Percentiles rank a stretch among this genome's conserved stretches.
Conservation (phyloP, 805 yeast species). For the Pichia rugopelliculosa region DNA sequence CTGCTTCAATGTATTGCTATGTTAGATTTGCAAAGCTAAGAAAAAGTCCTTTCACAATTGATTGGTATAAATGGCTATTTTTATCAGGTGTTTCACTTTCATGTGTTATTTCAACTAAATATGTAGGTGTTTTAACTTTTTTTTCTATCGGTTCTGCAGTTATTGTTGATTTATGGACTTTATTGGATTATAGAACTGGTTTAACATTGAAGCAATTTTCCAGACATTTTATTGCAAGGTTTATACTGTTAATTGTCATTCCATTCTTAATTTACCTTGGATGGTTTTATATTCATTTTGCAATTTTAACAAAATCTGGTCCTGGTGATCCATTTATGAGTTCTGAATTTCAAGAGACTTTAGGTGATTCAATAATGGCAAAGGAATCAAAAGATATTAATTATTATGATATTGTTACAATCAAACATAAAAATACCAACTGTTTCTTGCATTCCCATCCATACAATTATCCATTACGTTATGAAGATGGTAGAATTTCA, state of each 20-base stretch:
- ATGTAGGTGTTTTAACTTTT: slow-evolving; percentile 92
- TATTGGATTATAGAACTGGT: slow-evolving; percentile 67
- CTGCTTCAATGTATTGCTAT: slow-evolving; percentile 69
- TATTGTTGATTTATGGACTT: slow-evolving; percentile 75
- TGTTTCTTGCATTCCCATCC: slow-evolving; percentile 80
- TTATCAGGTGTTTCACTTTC: slow-evolving; percentile 82
- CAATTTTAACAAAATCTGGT: slow-evolving; percentile 75
- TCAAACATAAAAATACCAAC: slow-evolving; percentile 74
- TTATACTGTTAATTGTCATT: slow-evolving; percentile 59
- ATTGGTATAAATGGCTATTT: slow-evolving; percentile 86
- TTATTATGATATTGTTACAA: slow-evolving; percentile 67
- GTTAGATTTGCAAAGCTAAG: slow-evolving; percentile 72
- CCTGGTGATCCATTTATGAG: slow-evolving; percentile 96
- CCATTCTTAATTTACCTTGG: slow-evolving; percentile 78
- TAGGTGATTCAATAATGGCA: slow-evolving; percentile 76
- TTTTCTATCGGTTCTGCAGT: slow-evolving; percentile 85
- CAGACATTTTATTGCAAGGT: slow-evolving; percentile 70
- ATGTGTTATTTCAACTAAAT: slow-evolving; percentile 89
- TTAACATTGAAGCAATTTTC: slow-evolving; percentile 47
- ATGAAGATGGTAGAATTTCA: slow-evolving; percentile 92
- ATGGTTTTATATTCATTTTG: slow-evolving; percentile 92
- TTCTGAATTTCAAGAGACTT: slow-evolving; percentile 88
- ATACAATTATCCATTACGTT: slow-evolving; percentile 75
- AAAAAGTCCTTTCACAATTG: slow-evolving; percentile 50
- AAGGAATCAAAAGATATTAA: slow-evolving; percentile 63